Evolutionary conservation across 2,329 filamentous ascomycete species (phyloP).

Genomic region (Chaetomium sp.): DNA sequence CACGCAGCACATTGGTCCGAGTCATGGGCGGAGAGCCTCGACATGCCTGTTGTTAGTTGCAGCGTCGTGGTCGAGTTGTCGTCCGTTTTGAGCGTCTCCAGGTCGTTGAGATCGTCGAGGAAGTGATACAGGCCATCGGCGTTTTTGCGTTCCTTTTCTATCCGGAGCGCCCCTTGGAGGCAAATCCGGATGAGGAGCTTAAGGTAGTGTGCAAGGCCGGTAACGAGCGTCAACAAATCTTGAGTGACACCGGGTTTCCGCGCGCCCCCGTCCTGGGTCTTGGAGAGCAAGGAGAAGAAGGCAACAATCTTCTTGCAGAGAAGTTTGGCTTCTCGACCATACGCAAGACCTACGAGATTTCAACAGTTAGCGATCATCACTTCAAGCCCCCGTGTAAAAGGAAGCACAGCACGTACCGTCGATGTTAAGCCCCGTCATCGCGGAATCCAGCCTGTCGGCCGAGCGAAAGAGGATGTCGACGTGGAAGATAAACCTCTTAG

Average conservation of each 20-base stretch:
- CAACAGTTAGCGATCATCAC: conserved; percentile 6
- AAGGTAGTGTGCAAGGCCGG: conserved; percentile 90
- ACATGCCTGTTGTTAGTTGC: conserved; percentile 59
- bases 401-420: conserved; percentile 56
- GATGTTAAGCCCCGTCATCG: conserved; percentile 60
- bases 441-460: conserved; percentile 74
- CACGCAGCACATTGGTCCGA: conserved; percentile 82
- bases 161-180: conserved; percentile 82
- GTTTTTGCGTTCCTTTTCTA: conserved; percentile 75
- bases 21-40: conserved; percentile 62
- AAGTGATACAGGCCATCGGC: conserved; percentile 75
- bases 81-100: conserved; percentile 70
- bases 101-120: conserved; percentile 72
- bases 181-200: conserved; percentile 97
- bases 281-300: conserved; percentile 91
- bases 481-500: conserved; percentile 93
- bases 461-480: conserved; percentile 88
- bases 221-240: conserved; percentile 94
- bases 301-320: conserved; percentile 99
- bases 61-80: conserved; percentile 51
- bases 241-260: conserved; percentile 93
- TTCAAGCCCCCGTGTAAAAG: not conserved
- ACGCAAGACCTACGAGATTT: conserved; percentile 62
- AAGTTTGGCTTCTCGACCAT: conserved; percentile 92
- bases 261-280: conserved; percentile 85